These are phyloP conservation scores for Termitomyces sp. DNA, from an alignment of 768 basidiomycete species.

Conservation along the genomic window DNA sequence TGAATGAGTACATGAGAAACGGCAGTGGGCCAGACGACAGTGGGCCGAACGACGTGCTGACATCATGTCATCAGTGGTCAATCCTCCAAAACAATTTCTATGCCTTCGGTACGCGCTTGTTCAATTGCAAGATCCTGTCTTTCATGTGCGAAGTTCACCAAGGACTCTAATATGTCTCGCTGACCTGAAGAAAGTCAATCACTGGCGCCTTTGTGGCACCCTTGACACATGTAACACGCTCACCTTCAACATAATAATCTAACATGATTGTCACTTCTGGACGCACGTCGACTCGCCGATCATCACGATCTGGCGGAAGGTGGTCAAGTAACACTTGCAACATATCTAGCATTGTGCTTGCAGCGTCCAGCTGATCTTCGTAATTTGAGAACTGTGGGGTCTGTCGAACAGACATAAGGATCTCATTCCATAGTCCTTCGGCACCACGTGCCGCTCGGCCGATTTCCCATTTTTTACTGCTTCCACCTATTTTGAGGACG, in stretches of 20 bases:
- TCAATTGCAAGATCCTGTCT: slow-evolving; percentile 44
- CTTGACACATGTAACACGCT: neutral
- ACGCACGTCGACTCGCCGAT: slow-evolving; percentile 28
- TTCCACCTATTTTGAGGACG: slow-evolving; percentile 67
- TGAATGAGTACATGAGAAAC: neutral
- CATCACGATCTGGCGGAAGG: slow-evolving; percentile 32
- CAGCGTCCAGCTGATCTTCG: slow-evolving; percentile 65
- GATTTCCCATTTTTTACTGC: slow-evolving; percentile 52
- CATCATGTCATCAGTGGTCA: neutral
- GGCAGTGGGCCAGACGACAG: neutral
- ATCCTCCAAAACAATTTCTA: slow-evolving; percentile 49
- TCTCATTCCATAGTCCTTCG: slow-evolving; percentile 56
- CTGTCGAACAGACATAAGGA: slow-evolving; percentile 29
- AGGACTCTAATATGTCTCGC: slow-evolving; percentile 45
- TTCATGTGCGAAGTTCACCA: slow-evolving; percentile 41
- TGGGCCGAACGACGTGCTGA: no score
- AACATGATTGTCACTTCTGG: slow-evolving; percentile 62
- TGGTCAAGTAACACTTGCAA: slow-evolving; percentile 40
- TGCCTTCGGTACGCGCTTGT: slow-evolving; percentile 43
- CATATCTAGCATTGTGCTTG: slow-evolving; percentile 66
- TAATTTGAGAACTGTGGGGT: slow-evolving; percentile 27
- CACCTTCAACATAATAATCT: slow-evolving; percentile 61
- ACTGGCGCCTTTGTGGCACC: neutral
- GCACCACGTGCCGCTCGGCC: slow-evolving; percentile 50
- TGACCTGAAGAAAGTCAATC: slow-evolving; percentile 38